phyloP scores from a whole-genome alignment of 805 yeast species.

The Groenewaldozyma tartarivorans region DNA sequence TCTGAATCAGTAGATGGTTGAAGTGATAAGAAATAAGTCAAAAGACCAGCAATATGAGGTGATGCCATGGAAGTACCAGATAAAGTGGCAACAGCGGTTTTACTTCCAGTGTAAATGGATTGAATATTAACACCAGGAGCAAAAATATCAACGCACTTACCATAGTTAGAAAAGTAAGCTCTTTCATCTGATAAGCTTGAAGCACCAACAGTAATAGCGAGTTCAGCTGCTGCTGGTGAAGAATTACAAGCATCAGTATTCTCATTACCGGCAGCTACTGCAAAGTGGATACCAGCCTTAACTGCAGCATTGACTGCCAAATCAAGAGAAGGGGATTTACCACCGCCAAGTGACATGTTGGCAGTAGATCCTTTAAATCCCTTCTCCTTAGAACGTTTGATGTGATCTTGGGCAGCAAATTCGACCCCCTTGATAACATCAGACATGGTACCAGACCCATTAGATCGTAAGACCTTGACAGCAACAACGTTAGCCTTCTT shows the following conservation, averaged over 20 bases:
- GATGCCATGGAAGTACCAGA: constrained; percentile 61
- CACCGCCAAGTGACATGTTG: constrained; percentile 56
- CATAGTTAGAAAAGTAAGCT: constrained; percentile 47
- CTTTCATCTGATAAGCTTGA: constrained; percentile 35
- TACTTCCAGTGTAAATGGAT: constrained; percentile 47
- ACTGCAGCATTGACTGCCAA: constrained; percentile 50
- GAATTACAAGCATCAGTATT: constrained; percentile 49
- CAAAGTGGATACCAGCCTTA: constrained; percentile 46
- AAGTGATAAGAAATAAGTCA: constrained; percentile 47
- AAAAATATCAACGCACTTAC: constrained; percentile 43
- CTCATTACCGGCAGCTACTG: constrained; percentile 58
- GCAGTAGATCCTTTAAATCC: constrained; percentile 54
- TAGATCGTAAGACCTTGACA: constrained; percentile 49
- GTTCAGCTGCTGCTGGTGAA: constrained; percentile 53
- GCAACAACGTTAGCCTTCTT: constrained; percentile 51
- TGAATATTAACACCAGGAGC: constrained; percentile 49
- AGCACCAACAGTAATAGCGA: constrained; percentile 45
- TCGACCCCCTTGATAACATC: constrained; percentile 58
- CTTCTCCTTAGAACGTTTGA: constrained; percentile 30
- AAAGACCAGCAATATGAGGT: constrained; percentile 48
- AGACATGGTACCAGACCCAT: constrained; percentile 51
- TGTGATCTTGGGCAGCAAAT: constrained; percentile 44
- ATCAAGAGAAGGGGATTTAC: constrained; percentile 46
- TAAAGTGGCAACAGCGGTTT: constrained; percentile 40
- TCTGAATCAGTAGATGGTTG: constrained; percentile 44